These are phyloP conservation scores for Eucalyptus lansdowneana DNA, from an alignment of 345 rosid genomes.

Conservation along the genomic window DNA sequence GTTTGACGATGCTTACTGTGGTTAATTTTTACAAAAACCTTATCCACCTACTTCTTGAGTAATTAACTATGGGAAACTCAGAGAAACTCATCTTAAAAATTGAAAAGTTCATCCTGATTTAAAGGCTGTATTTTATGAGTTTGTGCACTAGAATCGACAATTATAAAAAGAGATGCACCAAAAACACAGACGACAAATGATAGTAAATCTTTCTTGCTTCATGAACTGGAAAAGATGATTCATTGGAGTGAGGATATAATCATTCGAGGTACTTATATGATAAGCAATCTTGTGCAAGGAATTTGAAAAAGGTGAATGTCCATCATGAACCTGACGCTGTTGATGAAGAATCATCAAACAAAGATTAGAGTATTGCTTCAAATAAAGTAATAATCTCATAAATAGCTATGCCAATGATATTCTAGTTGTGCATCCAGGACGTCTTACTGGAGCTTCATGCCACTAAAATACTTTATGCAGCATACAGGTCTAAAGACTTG, in stretches of 20 bases:
- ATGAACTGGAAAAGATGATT: background rate
- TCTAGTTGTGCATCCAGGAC: background rate
- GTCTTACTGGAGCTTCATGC: background rate
- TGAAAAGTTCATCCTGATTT: background rate
- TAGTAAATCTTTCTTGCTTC: background rate
- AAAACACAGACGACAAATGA: background rate
- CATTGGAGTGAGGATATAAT: background rate
- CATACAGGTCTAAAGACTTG: slow-evolving; percentile 13
- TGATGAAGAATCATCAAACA: background rate
- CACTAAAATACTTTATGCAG: background rate
- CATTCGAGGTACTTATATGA: background rate
- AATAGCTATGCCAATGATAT: background rate
- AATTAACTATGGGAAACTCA: background rate
- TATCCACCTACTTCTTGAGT: background rate
- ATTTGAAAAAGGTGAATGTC: background rate
- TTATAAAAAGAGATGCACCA: background rate
- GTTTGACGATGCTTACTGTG: background rate
- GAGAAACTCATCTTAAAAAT: background rate
- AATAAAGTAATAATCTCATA: background rate
- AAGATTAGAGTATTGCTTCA: background rate
- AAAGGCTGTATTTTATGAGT: background rate
- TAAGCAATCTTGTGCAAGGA: background rate
- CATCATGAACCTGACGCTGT: background rate
- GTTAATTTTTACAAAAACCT: background rate
- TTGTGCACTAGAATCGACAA: background rate